phyloP scores from a whole-genome alignment of 371 early-diverging fungal species.

The Mucor circinelloides region DNA sequence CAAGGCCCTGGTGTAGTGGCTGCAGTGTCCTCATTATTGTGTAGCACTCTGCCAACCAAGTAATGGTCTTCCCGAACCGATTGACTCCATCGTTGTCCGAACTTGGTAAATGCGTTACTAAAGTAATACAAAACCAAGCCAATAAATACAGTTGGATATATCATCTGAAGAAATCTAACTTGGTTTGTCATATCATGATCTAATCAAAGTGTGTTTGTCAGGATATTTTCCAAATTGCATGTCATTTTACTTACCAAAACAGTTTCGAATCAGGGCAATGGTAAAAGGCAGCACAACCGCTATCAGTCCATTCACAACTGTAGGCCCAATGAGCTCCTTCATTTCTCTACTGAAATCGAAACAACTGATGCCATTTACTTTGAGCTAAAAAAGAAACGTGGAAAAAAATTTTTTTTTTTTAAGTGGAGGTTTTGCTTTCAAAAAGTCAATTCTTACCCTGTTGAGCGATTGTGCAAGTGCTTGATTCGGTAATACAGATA shows the following conservation, averaged over 20 bases:
- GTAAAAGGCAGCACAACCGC: not conserved
- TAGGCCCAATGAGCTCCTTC: not conserved
- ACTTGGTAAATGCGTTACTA: not conserved
- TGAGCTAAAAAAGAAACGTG: not conserved
- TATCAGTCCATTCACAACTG: not conserved
- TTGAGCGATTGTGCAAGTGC: not conserved
- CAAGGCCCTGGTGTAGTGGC: not conserved
- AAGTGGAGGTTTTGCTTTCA: not conserved
- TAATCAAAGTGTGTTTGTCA: not conserved
- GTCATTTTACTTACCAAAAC: not conserved
- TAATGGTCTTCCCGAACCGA: conserved; percentile 65
- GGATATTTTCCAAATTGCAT: not conserved
- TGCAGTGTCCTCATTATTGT: conserved; percentile 46
- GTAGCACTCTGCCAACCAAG: conserved; percentile 61
- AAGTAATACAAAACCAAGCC: conserved; percentile 5
- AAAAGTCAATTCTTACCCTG: not conserved
- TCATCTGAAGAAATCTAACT: not conserved
- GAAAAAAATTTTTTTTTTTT: not conserved
- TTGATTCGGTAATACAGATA: conserved; percentile 8
- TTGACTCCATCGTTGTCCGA: conserved; percentile 47
- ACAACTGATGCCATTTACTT: not conserved
- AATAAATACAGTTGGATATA: not conserved
- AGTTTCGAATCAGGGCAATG: not conserved
- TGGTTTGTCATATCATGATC: not conserved
- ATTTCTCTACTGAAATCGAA: not conserved